Base-by-base conservation (phyloP, 192 early-diverging fungal genomes). In the Rhizophagus clarus region DNA sequence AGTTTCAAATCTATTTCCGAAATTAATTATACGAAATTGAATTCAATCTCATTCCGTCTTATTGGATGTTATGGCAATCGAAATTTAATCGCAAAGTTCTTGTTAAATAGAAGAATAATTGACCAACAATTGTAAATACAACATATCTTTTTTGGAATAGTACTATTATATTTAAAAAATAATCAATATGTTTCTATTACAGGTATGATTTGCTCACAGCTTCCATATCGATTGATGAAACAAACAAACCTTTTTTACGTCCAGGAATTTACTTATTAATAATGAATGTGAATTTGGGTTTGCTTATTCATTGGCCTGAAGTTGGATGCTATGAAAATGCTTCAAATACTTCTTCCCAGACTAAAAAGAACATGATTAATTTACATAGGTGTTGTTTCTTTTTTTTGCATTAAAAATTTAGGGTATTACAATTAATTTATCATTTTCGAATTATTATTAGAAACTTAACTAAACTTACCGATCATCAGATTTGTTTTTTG, bases 301-400 rank as follows among this genome's bases (percentile, higher is more conserved):
- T 81, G 28, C 51, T 81, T 8, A 78, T 81, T 68, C 74, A 77
- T 40, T 81, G 80, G 77, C 28, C 40, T 22, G 77, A 79, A 56
- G 20, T 8, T 26, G 77, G 68, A 24, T 79, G 77, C 40, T 81
- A 77, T 78, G 80, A 75, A 45, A 60, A 76, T 40, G 0, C 37
- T 40, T 40, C 37, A 17, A 77, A 77, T 29, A 66, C 29, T 11
- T 69, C 80, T 28, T 64, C 47, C 1, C 29, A 70, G 29, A 22
- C 10, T 37, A 76, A 77, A 31, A 81, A 77, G 68, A 81, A 81
- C 62, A 68, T 81, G 75, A 68, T 34, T 26, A 81, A 81, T 22
- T 31, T 81, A 5, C 80, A 81, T 56, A 61, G 80, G 80, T 77
- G 22, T 6, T 40, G 37, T 40, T 40, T 40, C 5, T 37, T 3